Evolutionary conservation across 805 yeast species (phyloP).

Genomic region (Kuraishia hungarica): DNA sequence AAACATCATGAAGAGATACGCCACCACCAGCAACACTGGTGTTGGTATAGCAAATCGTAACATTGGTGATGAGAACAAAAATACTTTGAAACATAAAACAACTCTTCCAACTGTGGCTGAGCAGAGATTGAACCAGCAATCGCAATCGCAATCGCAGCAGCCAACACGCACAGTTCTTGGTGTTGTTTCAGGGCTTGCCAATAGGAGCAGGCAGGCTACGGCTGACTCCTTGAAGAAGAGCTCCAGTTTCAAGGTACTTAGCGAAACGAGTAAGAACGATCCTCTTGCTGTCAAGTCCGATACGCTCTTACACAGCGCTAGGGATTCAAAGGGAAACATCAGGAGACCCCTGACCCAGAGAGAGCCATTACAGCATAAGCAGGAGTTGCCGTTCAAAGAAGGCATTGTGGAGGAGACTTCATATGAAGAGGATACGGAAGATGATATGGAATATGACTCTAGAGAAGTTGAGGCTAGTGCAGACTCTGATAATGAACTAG

Average conservation of each 20-base stretch:
- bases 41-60: not conserved
- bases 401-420: not conserved
- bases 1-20: not conserved
- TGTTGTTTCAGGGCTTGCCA: not conserved
- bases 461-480: not conserved
- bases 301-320: not conserved
- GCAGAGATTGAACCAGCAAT: not conserved
- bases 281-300: not conserved
- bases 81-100: not conserved
- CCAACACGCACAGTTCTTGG: not conserved
- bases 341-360: not conserved
- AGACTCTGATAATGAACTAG: not conserved
- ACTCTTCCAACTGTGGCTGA: not conserved
- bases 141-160: not conserved
- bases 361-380: not conserved
- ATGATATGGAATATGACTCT: not conserved
- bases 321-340: not conserved
- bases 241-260: not conserved
- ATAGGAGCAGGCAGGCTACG: not conserved
- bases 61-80: slow-evolving; percentile 2
- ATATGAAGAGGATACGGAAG: slow-evolving; percentile 1
- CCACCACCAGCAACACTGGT: not conserved
- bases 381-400: not conserved
- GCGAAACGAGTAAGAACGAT: not conserved
- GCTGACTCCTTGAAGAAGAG: not conserved